Evolutionary conservation across 257 asterid species (phyloP), one percentile per base, ranked within the genome.

Genomic region (Capsicum rhomboideum): DNA sequence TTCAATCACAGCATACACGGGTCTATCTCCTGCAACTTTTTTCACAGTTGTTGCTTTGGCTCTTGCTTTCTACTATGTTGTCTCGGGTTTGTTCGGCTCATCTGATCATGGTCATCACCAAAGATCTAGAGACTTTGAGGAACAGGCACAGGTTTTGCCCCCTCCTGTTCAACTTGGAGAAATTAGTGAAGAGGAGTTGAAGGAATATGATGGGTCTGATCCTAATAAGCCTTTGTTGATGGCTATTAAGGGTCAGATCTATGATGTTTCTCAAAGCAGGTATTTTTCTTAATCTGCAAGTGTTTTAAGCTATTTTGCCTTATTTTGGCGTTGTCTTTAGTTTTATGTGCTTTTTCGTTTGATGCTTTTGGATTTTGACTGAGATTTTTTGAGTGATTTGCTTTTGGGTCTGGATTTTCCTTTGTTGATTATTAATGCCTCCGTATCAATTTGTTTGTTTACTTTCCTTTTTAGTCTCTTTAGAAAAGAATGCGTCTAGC

Each of bases 221-320:
- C 87, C 95, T 0, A 88, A 91, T 83, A 95, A 92, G 91, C 98
- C 98, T 86, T 69, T 94, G 92, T 94, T 94, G 58, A 95, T 95
- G 99, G 98, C 99, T 50, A 94, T 96, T 88, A 96, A 96, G 91
- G 90, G 93, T 78, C 99, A 96, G 98, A 96, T 96, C 98, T 96
- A 96, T 83, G 99, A 96, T 90, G 97, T 96, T 23, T 89, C 99
- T 1, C 98, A 93, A 84, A 94, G 99, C 98, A 91, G 98, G 99
- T 96, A 81, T 37, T 18, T 54, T 46, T 56, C 34, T 10, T 75
- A 1, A 10, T 49, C 40, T 23, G 40, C n/a, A 12, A 74, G 23
- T 23, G 28, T 26, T 26, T 10, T 23, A 49, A 23, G 61, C 17
- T 75, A 16, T 75, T 75, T 49, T 50, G 17, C 34, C 42, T 0